Base-by-base conservation (phyloP, 1,284 basidiomycete genomes). In the Leccinum pachyderme region DNA sequence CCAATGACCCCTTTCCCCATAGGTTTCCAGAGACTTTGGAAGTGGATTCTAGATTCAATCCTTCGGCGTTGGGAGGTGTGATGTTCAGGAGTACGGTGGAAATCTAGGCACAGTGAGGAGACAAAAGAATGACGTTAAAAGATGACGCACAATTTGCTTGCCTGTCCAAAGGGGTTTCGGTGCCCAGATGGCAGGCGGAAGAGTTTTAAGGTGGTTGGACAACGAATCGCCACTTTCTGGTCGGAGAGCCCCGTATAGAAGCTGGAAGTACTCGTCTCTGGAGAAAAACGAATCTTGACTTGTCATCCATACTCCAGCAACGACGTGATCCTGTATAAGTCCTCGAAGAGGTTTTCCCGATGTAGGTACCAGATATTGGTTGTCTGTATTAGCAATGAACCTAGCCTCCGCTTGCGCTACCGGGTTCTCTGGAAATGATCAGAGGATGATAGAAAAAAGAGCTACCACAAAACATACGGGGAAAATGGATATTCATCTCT, bases 401-500 rank as follows among this genome's bases (percentile, higher is more conserved):
- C 88, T 86, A 2, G 93, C 93, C 72, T 98, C 95, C 8, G 96
- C 91, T 56, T 96, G 88, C 46, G 97, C 95, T 43, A 96, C 82
- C 63, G 95, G 87, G 64, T 93, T 94, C 74, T 97, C 90, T 93
- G 63, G 3, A 59, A 54, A 39, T 45, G 31, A 48, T 48, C 22
- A 47, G 58, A 24, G 52, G 43, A 2, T 59, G 53, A 35, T 50
- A 55, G 47, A 47, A 47, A 49, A 59, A 22, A 58, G 47, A 43
- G 22, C 15, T 32, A 27, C 33, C 22, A 50, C 44, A 53, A 24
- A 47, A 78, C 87, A 78, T 77, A 89, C 93, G 96, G 64, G 96
- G 95, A 69, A 99, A 99, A 77, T 99, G 96, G 60, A 99, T 95
- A 76, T 99, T 99, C 96, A 99, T 99, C 74, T 99, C 94, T 92